Evolutionary conservation across 169 alveolate species (phyloP).

Genomic region (Cryptosporidium sp.): DNA sequence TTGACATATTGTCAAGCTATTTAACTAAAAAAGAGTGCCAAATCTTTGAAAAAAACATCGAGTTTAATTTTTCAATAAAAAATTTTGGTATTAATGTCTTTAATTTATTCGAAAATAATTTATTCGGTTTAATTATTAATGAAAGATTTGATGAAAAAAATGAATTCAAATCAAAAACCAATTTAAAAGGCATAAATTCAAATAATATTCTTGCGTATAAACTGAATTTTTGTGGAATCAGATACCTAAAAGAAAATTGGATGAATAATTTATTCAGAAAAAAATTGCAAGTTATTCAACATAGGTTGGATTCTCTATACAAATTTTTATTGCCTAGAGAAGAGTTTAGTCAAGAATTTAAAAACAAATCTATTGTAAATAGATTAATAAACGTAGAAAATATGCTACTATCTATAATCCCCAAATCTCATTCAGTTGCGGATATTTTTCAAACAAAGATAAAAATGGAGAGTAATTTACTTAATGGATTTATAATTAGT

Average conservation of each 20-base stretch:
- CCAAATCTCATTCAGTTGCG: neutral
- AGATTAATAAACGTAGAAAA: neutral
- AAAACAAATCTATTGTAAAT: neutral
- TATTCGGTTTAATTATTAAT: neutral
- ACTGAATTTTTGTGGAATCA: neutral
- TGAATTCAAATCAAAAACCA: neutral
- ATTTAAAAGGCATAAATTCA: neutral
- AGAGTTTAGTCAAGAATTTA: neutral
- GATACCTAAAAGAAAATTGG: neutral
- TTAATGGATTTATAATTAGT: constrained; percentile 60
- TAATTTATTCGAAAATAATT: neutral
- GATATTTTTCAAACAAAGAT: constrained; percentile 5
- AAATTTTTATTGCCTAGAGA: neutral
- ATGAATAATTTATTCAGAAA: neutral
- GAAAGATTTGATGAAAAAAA: neutral
- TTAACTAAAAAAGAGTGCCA: neutral
- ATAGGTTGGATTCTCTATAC: neutral
- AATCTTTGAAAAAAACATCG: neutral
- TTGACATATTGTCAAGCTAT: neutral
- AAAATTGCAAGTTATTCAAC: neutral
- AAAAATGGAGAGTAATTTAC: constrained; percentile 19
- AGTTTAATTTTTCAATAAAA: neutral
- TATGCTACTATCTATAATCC: neutral
- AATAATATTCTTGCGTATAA: neutral
- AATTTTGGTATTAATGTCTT: neutral